Evolutionary conservation across 1,139 yeast species (phyloP).

Genomic region (Pichia sp.): DNA sequence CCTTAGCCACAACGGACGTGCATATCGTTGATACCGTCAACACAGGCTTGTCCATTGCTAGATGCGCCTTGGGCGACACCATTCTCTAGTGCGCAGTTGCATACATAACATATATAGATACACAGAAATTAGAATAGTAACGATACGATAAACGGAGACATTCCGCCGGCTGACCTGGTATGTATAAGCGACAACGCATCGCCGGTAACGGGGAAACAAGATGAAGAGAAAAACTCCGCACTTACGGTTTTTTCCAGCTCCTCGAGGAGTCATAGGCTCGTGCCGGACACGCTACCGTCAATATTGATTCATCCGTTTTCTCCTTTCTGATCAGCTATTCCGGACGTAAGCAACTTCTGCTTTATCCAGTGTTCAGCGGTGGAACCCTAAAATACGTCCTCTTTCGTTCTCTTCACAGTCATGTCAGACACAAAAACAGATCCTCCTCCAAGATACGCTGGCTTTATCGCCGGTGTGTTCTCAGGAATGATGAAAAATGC

Average conservation of each 20-base stretch:
- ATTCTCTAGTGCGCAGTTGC: constrained; percentile 42
- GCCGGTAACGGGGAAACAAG: not conserved
- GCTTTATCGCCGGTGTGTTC: constrained; percentile 83
- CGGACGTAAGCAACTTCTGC: too few species aligned
- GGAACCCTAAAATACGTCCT: not conserved
- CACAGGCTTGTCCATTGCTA: constrained; percentile 86
- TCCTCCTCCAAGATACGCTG: constrained; percentile 55
- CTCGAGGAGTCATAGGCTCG: not conserved
- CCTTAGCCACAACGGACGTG: constrained; percentile 70
- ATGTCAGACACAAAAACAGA: constrained; percentile 11
- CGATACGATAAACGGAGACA: too few species aligned
- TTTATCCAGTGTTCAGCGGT: too few species aligned
- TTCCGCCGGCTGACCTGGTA: too few species aligned
- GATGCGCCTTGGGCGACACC: constrained; percentile 94
- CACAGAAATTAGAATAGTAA: too few species aligned
- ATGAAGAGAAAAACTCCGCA: not conserved
- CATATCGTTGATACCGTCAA: constrained; percentile 82
- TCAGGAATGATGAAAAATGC: constrained; percentile 83
- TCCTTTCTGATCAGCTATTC: not conserved
- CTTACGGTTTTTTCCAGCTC: not conserved
- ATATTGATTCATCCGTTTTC: not conserved
- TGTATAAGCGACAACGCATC: too few species aligned
- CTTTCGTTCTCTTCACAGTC: not conserved
- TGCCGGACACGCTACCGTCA: too few species aligned
- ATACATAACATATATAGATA: too few species aligned